These are phyloP conservation scores for Parastagonospora avenae DNA, from an alignment of 2,329 filamentous ascomycete species.

Conservation along the genomic window DNA sequence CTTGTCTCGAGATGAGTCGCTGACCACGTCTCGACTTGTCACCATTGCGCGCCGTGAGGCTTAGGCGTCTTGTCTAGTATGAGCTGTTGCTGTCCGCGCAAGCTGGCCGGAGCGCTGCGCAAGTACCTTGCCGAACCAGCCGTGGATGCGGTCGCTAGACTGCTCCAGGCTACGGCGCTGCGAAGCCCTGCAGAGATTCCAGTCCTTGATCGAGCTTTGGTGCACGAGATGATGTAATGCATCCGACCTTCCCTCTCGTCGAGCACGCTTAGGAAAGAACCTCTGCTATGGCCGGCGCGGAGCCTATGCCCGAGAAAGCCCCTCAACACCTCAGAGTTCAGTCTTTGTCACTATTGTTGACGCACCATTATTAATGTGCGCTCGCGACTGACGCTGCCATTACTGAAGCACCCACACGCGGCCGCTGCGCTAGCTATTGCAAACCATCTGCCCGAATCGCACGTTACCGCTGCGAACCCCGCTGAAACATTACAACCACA, in stretches of 20 bases:
- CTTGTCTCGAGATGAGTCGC: background rate
- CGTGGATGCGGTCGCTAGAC: conserved; percentile 29
- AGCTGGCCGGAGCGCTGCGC: conserved; percentile 7
- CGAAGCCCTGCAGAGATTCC: conserved; percentile 22
- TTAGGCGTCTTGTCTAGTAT: conserved; percentile 4
- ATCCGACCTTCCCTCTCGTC: conserved; percentile 18
- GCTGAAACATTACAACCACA: conserved; percentile 2
- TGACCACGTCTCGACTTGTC: conserved; percentile 1
- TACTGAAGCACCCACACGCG: background rate
- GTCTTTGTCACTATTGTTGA: too few species aligned
- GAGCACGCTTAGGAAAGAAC: conserved; percentile 15
- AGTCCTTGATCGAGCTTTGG: conserved; percentile 19
- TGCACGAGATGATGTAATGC: conserved; percentile 35
- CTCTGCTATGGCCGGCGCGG: conserved; percentile 15
- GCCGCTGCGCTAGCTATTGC: conserved; percentile 1
- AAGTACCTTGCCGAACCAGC: conserved; percentile 31
- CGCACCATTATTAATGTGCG: too few species aligned
- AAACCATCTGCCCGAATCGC: background rate
- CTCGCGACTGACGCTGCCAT: background rate
- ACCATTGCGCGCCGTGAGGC: background rate
- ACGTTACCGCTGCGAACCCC: conserved; percentile 9
- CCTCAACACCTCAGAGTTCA: background rate
- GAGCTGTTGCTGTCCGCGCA: conserved; percentile 7
- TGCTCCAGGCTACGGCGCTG: conserved; percentile 19
- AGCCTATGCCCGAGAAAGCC: conserved; percentile 13